Base-by-base conservation (phyloP, 352 stramenopile species). In the Globisporangium takayamanum region DNA sequence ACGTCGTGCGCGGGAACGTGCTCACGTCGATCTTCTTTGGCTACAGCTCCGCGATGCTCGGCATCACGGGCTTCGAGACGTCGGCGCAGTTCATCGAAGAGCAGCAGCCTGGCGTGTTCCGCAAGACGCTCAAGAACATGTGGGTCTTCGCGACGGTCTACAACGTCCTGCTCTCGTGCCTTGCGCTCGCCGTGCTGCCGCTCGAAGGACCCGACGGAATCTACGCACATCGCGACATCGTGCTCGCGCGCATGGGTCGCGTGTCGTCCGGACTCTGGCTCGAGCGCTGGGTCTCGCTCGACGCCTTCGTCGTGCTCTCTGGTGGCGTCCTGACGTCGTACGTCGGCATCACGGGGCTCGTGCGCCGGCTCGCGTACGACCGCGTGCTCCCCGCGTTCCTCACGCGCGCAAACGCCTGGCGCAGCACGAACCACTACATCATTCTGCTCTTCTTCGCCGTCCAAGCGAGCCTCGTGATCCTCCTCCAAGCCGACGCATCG, bases 61-160 rank as follows among this genome's bases (percentile, higher is more conserved):
- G 88, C 56, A 89, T 96, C 55, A 92, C 77, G 3, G 88, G 88
- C 18, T 97, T 97, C 50, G 89, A 97, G 69, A 90, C 72, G 1
- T 91, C 78, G 36, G 78, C 84, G 11, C 83, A 96, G 51, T 96
- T 92, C 62, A 80, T 97, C 0, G 86, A 97, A 61, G 84, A 94
- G 57, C 86, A 96, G 53, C 60, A 64, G 14, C 70, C 69, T 6
- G 81, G 82, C 20, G 82, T 92, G 25, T 93, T 93, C 62, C 69
- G 74, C 5, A 87, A 87, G 65, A 92, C 80, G 15, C 68, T 92
- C 7, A 76, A 73, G 47, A 84, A 84, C 61, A 89, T 90, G 79
- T 95, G 86, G 84, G 63, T 60, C 6, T 72, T 84, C 26, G 85
- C 91, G 8, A 73, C 84, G 11, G 64, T 95, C 20, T 95, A 95